Evolutionary conservation across 768 basidiomycete species (phyloP).

Genomic region (Boletales sp.): DNA sequence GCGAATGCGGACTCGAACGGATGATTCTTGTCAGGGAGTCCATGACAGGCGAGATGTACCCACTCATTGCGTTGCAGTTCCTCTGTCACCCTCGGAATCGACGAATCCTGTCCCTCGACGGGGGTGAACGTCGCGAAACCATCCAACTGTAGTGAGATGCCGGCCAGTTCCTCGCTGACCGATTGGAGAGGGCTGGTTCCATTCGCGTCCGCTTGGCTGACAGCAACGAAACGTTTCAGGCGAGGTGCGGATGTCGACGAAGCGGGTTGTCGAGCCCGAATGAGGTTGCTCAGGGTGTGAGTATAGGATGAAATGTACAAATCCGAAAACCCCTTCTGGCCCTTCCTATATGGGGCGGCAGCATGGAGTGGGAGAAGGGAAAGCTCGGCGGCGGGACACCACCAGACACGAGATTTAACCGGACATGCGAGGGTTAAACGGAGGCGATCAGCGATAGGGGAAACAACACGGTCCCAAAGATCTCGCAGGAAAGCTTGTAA

Average conservation of each 20-base stretch:
- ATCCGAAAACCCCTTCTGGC: slow-evolving; percentile 3
- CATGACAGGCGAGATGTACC: slow-evolving; percentile 23
- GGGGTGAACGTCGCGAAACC: too few relatives aligned
- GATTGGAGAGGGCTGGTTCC: background rate
- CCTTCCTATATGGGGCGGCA: background rate
- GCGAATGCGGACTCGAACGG: slow-evolving; percentile 12
- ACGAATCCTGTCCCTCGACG: too few relatives aligned
- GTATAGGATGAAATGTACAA: slow-evolving; percentile 16
- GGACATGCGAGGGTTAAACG: background rate
- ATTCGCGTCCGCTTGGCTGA: background rate
- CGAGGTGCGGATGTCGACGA: background rate
- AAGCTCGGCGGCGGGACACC: slow-evolving; percentile 8
- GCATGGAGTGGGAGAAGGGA: background rate
- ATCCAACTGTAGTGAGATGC: too few relatives aligned
- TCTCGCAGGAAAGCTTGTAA: background rate
- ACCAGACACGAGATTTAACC: slow-evolving; percentile 11
- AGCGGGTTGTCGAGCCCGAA: background rate
- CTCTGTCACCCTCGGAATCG: too few relatives aligned
- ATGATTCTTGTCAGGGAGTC: background rate
- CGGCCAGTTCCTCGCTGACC: too few relatives aligned
- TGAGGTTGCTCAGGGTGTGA: slow-evolving; percentile 6
- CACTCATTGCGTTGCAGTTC: too few relatives aligned
- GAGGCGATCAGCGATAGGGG: background rate
- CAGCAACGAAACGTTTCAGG: slow-evolving; percentile 2
- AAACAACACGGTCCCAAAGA: background rate